Evolutionary conservation across 208 protist genomes (phyloP).

Genomic region (Jaenimonas drosophilae): DNA sequence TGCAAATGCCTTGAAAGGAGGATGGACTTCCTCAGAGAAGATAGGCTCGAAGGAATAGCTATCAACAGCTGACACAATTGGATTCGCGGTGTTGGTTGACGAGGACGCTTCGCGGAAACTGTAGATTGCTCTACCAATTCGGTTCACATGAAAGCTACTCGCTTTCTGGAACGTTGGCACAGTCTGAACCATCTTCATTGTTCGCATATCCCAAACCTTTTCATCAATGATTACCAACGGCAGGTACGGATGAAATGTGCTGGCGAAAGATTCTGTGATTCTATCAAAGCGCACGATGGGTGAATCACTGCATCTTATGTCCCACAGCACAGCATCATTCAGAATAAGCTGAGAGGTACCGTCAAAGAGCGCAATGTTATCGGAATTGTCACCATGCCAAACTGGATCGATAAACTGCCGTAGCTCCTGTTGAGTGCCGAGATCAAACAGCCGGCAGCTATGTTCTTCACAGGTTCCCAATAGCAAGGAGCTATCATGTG

Average conservation of each 20-base stretch:
- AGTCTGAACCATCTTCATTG: conserved; percentile 58
- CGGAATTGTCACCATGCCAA: conserved; percentile 55
- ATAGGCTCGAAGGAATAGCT: conserved; percentile 68
- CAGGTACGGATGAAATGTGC: conserved; percentile 65
- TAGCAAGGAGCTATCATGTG: conserved; percentile 40
- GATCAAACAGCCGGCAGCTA: conserved; percentile 54
- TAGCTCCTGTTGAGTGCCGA: conserved; percentile 38
- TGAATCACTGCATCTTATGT: conserved; percentile 52
- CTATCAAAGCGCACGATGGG: conserved; percentile 81
- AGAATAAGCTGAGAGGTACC: conserved; percentile 55
- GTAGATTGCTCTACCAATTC: conserved; percentile 49
- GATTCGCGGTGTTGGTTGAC: conserved; percentile 14
- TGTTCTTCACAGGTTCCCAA: conserved; percentile 59
- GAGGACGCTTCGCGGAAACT: conserved; percentile 55
- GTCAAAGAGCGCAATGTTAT: conserved; percentile 78
- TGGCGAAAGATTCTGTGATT: conserved; percentile 75
- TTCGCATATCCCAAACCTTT: conserved; percentile 80
- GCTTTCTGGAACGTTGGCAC: conserved; percentile 60
- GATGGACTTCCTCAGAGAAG: conserved; percentile 67
- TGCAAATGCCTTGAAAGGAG: conserved; percentile 59
- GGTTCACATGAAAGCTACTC: conserved; percentile 56
- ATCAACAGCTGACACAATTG: conserved; percentile 72
- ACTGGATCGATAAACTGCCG: conserved; percentile 54
- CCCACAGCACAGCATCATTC: conserved; percentile 83
- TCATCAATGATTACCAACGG: conserved; percentile 77